Evolutionary conservation across 2,329 filamentous ascomycete species (phyloP), one percentile per base, ranked within the genome.

Genomic region (Aspergillus sp.): DNA sequence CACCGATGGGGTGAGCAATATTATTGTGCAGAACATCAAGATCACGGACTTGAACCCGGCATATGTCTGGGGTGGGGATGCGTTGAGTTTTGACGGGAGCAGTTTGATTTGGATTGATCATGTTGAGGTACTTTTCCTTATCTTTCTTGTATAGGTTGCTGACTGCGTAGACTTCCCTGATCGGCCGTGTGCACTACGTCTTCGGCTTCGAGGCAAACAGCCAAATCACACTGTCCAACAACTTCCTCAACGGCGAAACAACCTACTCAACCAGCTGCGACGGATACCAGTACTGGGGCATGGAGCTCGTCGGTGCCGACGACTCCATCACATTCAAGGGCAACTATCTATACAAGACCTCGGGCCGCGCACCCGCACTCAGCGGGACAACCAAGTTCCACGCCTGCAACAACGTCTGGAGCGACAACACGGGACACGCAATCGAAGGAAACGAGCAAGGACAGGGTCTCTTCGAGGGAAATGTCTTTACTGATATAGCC

Each of bases 41-140:
- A 78, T 84, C 64, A 82, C 80, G 42, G 72, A 71, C 27, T 52
- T 75, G 34, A 84, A 84, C 73, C 82, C 82, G 3, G 64, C 80
- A 65, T 81, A 82, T 59, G 80, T 84, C 60, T 84, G 82, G 82
- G 82, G 83, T 55, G 83, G 82, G 50, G 83, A 85, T 68, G 83
- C 80, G 37, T 82, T 85, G 66, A 82, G 79, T 30, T 68, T 85
- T 11, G 73, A 82, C 55, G 72, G 75, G 42, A 69, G 76, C 6
- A 68, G 71, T 45, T 49, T 68, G 59, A 62, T 75, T 60, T 82
- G 80, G 80, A 79, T 82, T 61, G 81, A 82, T 68, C 80, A 82
- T 61, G 80, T 69, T 79, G 49, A 51, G 37, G 48, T 51, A 17
- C 12, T 3, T 27, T 6, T 6, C 37, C 30, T 12, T 33, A 33